Percentiles rank a stretch among this genome's conserved stretches.
Conservation (phyloP, 164 flowering plant species). For the Chloranthus sessilifolius region DNA sequence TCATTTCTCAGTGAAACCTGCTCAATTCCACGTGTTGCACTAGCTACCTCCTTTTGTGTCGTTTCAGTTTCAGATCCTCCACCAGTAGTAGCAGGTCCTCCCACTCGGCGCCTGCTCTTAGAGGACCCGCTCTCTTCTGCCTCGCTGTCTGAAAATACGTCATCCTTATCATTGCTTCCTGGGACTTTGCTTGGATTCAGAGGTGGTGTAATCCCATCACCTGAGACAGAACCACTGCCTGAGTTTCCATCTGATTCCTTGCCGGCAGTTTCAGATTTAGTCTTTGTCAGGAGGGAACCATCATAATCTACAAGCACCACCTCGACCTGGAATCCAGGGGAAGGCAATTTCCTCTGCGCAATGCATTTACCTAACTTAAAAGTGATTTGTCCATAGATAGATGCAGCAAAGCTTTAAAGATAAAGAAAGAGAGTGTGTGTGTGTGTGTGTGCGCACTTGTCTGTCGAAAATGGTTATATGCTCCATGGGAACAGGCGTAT, state of each 20-base stretch:
- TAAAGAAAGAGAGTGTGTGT: too few relatives aligned
- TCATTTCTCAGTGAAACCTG: slow-evolving; percentile 43
- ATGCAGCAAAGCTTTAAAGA: too few relatives aligned
- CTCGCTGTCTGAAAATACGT: slow-evolving; percentile 87
- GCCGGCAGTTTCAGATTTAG: slow-evolving; percentile 28
- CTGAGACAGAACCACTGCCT: slow-evolving; percentile 25
- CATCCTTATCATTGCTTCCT: slow-evolving; percentile 56
- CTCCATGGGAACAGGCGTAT: too few relatives aligned
- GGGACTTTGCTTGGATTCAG: slow-evolving; percentile 32
- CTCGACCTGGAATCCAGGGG: slow-evolving; percentile 96
- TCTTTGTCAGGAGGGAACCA: slow-evolving; percentile 26
- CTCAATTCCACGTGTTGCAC: slow-evolving; percentile 37
- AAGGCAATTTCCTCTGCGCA: slow-evolving; percentile 93
- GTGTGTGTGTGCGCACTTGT: too few relatives aligned
- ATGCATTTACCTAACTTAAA: too few relatives aligned
- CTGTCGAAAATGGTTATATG: too few relatives aligned
- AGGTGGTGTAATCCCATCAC: slow-evolving; percentile 18
- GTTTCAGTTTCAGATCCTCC: slow-evolving; percentile 20
- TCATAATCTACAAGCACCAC: slow-evolving; percentile 78
- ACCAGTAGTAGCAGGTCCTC: slow-evolving; percentile 9
- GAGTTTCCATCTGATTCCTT: slow-evolving; percentile 40
- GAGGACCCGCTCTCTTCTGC: slow-evolving; percentile 48
- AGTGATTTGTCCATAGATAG: too few relatives aligned
- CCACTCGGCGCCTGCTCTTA: slow-evolving; percentile 24
- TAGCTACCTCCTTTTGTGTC: slow-evolving; percentile 30